A percentile compares a stretch with the other conserved stretches of the same genome.
phyloP scores from a whole-genome alignment of 2,329 filamentous ascomycete genomes.

The Arthrobotrys sinensis region DNA sequence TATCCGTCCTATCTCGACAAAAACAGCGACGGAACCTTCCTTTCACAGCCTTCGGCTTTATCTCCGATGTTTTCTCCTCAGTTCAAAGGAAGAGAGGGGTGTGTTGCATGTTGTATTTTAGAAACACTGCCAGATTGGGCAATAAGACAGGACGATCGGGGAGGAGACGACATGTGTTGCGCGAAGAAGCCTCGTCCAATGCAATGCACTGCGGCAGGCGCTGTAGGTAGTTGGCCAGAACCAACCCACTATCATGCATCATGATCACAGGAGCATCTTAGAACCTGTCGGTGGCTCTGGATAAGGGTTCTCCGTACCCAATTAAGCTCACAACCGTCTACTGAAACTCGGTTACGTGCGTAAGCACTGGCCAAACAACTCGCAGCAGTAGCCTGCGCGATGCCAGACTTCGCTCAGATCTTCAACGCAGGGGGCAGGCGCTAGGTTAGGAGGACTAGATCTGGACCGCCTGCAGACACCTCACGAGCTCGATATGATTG shows the following conservation, averaged over 20 bases:
- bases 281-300: background rate
- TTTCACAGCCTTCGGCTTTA: conserved; percentile 5
- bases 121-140: background rate
- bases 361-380: conserved; percentile 19
- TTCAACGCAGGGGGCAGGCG: conserved; percentile 10
- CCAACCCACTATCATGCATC: background rate
- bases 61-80: conserved; percentile 13
- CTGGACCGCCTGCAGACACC: background rate
- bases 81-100: conserved; percentile 10
- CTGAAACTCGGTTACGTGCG: conserved; percentile 29
- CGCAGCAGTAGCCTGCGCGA: background rate
- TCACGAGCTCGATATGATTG: conserved; percentile 26
- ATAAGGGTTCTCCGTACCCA: conserved; percentile 4
- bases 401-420: conserved; percentile 13
- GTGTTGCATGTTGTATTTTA: conserved; percentile 34
- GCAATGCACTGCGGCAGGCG: conserved; percentile 4
- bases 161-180: conserved; percentile 32
- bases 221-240: background rate
- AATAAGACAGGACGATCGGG: conserved; percentile 21
- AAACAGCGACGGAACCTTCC: background rate
- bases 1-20: conserved; percentile 16
- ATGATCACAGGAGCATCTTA: background rate
- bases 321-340: conserved; percentile 4
- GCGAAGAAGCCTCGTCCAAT: background rate
- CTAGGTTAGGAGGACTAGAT: conserved; percentile 28